Percentiles rank a stretch among this genome's conserved stretches.
Evolutionary conservation across 179 eudicot genomes (phyloP).

Genomic region (Silene coronaria): DNA sequence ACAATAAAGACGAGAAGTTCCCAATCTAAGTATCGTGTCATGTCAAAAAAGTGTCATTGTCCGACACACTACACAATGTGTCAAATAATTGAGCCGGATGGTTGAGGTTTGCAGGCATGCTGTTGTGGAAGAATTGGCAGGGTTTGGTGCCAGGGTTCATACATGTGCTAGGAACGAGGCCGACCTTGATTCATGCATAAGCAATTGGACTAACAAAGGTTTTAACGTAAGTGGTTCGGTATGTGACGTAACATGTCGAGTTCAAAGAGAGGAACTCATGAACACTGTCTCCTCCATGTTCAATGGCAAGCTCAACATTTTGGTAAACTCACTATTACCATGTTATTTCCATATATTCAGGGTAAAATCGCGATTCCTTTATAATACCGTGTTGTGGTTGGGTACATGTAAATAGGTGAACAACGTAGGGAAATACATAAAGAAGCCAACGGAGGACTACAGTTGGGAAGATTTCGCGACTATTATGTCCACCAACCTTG

Average conservation of each 20-base stretch:
- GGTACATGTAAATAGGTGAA: constrained; percentile 29
- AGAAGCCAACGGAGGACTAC: constrained; percentile 38
- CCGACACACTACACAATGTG: too few species aligned
- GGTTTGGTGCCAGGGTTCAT: constrained; percentile 46
- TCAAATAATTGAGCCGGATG: neutral
- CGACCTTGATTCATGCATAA: constrained; percentile 34
- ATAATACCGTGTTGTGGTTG: neutral
- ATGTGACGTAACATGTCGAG: constrained; percentile 41
- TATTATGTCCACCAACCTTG: constrained; percentile 50
- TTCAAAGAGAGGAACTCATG: constrained; percentile 33
- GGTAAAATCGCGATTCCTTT: neutral
- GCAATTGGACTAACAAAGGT: constrained; percentile 40
- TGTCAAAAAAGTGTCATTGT: too few species aligned
- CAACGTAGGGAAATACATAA: constrained; percentile 23
- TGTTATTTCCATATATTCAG: too few species aligned
- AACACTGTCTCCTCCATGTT: constrained; percentile 35
- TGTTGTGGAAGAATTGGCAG: constrained; percentile 28
- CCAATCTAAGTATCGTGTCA: too few species aligned
- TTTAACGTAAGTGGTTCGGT: constrained; percentile 44
- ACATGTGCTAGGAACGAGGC: constrained; percentile 44
- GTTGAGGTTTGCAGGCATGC: constrained; percentile 10
- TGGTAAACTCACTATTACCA: neutral
- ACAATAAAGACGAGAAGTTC: too few species aligned
- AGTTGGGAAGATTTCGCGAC: constrained; percentile 42
- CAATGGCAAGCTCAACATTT: constrained; percentile 46